These are phyloP conservation scores for Orbilia oligospora DNA, from an alignment of 2,329 filamentous ascomycete species.

Conservation along the genomic window DNA sequence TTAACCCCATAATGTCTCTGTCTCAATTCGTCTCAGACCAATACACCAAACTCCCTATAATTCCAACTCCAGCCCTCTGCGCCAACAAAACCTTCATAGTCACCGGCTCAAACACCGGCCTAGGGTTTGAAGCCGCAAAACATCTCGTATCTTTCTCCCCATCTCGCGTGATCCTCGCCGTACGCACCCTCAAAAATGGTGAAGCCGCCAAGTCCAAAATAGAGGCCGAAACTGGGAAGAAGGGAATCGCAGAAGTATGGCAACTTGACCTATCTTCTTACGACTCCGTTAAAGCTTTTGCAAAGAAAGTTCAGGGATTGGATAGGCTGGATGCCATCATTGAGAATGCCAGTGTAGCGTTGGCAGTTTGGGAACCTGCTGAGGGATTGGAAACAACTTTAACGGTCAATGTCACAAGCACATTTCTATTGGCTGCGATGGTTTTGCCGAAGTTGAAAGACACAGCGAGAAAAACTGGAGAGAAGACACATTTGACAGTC, in stretches of 20 bases:
- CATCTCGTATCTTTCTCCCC: constrained; percentile 67
- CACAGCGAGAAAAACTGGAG: constrained; percentile 65
- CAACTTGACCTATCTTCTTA: constrained; percentile 69
- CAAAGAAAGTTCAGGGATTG: constrained; percentile 66
- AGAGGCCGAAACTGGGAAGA: constrained; percentile 61
- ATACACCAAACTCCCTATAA: constrained; percentile 37
- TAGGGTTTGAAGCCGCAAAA: constrained; percentile 68
- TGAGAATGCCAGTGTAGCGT: constrained; percentile 47
- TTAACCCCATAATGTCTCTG: constrained; percentile 12
- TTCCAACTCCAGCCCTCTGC: constrained; percentile 24
- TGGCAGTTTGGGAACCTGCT: constrained; percentile 28
- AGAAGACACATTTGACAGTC: constrained; percentile 66
- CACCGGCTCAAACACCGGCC: constrained; percentile 69
- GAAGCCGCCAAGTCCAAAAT: constrained; percentile 68
- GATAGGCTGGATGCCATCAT: constrained; percentile 67
- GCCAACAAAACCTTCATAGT: constrained; percentile 66
- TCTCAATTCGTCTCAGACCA: constrained; percentile 33
- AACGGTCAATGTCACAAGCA: constrained; percentile 74
- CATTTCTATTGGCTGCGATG: constrained; percentile 71
- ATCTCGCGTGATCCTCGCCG: constrained; percentile 68
- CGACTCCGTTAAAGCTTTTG: constrained; percentile 68
- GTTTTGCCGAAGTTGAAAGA: constrained; percentile 69
- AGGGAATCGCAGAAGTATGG: constrained; percentile 64
- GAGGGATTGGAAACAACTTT: constrained; percentile 72
- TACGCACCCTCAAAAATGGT: constrained; percentile 67